These are phyloP conservation scores for Eucalyptus cloeziana DNA, from an alignment of 345 rosid species.

Conservation along the genomic window DNA sequence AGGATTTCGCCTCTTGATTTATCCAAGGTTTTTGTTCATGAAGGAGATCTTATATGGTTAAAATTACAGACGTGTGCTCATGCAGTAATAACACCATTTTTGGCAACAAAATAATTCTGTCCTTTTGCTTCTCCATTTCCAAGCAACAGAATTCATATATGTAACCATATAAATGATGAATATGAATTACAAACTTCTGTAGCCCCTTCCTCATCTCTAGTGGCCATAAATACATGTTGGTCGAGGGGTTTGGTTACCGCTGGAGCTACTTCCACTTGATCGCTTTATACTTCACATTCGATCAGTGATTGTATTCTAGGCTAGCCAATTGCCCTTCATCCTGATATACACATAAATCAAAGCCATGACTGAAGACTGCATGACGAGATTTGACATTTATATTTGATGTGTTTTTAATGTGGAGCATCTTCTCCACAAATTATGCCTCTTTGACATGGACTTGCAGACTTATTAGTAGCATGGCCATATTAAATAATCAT, in stretches of 20 bases:
- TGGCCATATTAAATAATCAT: not conserved
- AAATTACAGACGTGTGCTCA: not conserved
- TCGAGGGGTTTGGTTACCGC: too few relatives aligned
- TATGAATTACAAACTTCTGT: too few relatives aligned
- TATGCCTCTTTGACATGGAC: not conserved
- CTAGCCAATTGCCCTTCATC: not conserved
- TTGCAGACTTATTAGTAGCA: not conserved
- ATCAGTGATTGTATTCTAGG: not conserved
- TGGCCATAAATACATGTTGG: too few relatives aligned
- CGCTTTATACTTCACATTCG: too few relatives aligned
- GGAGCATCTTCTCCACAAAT: not conserved
- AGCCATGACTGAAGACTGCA: not conserved
- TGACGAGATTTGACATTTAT: not conserved
- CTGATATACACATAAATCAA: not conserved
- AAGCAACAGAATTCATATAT: too few relatives aligned
- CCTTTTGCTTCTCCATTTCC: too few relatives aligned
- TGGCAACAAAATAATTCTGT: not conserved
- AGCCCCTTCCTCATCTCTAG: too few relatives aligned
- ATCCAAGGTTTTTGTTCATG: not conserved
- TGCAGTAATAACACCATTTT: not conserved
- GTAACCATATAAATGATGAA: too few relatives aligned
- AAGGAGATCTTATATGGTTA: not conserved
- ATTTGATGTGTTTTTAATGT: not conserved
- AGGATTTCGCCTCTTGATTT: not conserved
- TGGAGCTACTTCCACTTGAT: too few relatives aligned